phyloP scores from a whole-genome alignment of 345 rosid genomes.

The Raphanus raphanistrum region DNA sequence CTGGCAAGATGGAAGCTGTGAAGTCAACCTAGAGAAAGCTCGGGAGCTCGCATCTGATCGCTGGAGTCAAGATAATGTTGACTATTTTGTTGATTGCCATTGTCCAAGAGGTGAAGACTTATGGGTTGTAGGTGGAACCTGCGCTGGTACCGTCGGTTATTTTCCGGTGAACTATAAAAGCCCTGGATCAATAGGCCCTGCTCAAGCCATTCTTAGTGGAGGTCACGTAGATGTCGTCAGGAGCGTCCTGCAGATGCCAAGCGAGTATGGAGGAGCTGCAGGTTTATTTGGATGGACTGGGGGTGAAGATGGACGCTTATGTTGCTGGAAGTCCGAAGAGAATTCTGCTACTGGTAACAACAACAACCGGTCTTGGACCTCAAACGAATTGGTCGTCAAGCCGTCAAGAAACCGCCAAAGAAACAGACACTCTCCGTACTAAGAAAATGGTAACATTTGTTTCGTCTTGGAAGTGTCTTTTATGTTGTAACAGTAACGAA shows the following conservation, averaged over 20 bases:
- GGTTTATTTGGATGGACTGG: conserved; percentile 93
- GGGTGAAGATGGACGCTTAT: conserved; percentile 90
- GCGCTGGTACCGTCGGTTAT: conserved; percentile 71
- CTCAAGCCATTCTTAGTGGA: conserved; percentile 79
- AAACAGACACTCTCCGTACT: conserved; percentile 65
- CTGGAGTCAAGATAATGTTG: conserved; percentile 77
- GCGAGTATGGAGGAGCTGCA: conserved; percentile 38
- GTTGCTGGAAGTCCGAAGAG: conserved; percentile 80
- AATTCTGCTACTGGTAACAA: conserved; percentile 45
- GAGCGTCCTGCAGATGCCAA: conserved; percentile 66
- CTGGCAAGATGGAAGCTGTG: conserved; percentile 64
- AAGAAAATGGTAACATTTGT: not conserved
- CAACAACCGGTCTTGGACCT: conserved; percentile 67
- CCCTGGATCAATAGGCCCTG: conserved; percentile 50
- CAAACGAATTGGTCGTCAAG: conserved; percentile 55
- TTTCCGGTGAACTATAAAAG: conserved; percentile 64
- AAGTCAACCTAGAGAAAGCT: conserved; percentile 69
- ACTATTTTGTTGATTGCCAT: conserved; percentile 91
- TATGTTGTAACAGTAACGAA: conserved; percentile 3
- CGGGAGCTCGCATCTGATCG: conserved; percentile 73
- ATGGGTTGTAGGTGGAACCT: conserved; percentile 93
- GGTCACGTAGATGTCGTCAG: conserved; percentile 77
- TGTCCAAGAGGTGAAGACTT: conserved; percentile 57
- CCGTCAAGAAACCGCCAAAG: conserved; percentile 47
- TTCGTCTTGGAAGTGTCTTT: not conserved